Percentiles rank a stretch among this genome's conserved stretches.
These are phyloP conservation scores for Recurvomyces mirabilis DNA, from an alignment of 495 filamentous ascomycete genomes.

Conservation along the genomic window DNA sequence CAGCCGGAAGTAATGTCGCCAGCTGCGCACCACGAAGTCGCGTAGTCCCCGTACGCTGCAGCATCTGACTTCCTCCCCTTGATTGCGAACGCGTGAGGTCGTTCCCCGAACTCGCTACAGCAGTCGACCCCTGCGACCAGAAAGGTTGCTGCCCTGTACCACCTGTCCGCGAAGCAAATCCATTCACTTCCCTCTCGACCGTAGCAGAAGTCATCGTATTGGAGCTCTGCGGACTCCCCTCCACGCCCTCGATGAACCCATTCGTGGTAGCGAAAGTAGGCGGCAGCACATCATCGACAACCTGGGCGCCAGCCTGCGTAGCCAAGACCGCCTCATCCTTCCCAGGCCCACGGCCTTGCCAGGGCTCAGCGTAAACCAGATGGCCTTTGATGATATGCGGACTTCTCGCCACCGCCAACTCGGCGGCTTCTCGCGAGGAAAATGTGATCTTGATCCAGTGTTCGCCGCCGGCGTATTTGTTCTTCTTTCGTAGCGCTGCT, in stretches of 20 bases:
- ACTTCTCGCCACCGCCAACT: slow-evolving; percentile 60
- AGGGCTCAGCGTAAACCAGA: slow-evolving; percentile 66
- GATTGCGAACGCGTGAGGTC: too few species aligned
- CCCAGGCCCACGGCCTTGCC: slow-evolving; percentile 56
- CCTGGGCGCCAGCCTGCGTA: slow-evolving; percentile 19
- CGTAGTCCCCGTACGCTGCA: too few species aligned
- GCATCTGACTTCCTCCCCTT: too few species aligned
- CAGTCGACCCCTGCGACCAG: too few species aligned
- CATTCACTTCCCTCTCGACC: slow-evolving; percentile 6
- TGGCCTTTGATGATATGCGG: slow-evolving; percentile 69
- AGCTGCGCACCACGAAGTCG: slow-evolving; percentile 26
- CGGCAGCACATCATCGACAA: slow-evolving; percentile 10
- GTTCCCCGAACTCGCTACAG: too few species aligned
- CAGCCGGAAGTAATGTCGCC: slow-evolving; percentile 25
- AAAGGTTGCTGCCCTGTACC: too few species aligned
- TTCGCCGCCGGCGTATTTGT: slow-evolving; percentile 61
- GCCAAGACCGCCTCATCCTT: slow-evolving; percentile 49
- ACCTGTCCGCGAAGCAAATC: too few species aligned
- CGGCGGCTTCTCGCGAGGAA: slow-evolving; percentile 67
- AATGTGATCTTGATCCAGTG: slow-evolving; percentile 94
- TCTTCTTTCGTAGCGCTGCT: slow-evolving; percentile 62
- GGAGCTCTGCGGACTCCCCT: slow-evolving; percentile 5
- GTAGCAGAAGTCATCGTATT: slow-evolving; percentile 45
- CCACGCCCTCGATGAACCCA: not conserved
- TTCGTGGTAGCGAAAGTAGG: slow-evolving; percentile 12